Base-by-base conservation (phyloP, 306 rosid species). In the Malus asiatica region DNA sequence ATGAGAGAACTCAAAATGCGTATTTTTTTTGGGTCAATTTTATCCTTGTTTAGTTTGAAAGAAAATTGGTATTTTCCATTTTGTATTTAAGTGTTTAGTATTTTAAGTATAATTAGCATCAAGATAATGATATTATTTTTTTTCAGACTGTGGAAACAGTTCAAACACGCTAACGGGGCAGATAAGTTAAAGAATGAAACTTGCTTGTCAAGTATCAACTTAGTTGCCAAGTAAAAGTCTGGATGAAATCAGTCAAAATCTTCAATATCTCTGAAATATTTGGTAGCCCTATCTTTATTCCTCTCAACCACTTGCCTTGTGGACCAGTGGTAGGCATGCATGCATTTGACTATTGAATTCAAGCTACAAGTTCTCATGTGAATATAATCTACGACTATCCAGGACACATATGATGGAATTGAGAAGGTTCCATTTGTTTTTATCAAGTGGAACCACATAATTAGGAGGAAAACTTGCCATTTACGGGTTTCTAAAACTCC, bases 231-330 rank as follows among this genome's bases (percentile, higher is more conserved):
- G 42, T 38, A 38, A 22, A 57, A n/a, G 29, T 53, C n/a, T 27
- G 68, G 33, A 25, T 55, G 19, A 73, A 71, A 71, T 69, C 14
- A 25, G 59, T 72, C 73, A 79, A 33, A 78, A 18, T 63, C 68
- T 38, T 15, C 61, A 29, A 16, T 45, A 30, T 42, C 23, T 7
- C 18, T 58, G 64, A 79, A 52, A 38, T 27, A 22, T 57, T 8
- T 11, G 59, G 23, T 38, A 70, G 18, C 9, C 33, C 68, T 30
- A 3, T 61, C 14, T 10, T 63, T 51, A 4, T 16, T 79, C 11
- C 12, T 33, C 22, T 18, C 18, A 11, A 57, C 27, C 40, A 59
- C 33, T 40, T 16, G 11, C 3, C 23, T 46, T 10, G 8, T 32
- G 48, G 27, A 58, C 66, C 23, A 68, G 53, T 33, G 65, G 72